These are phyloP conservation scores for Carex pumila DNA, from an alignment of 176 grass and related monocot genomes.

Conservation along the genomic window DNA sequence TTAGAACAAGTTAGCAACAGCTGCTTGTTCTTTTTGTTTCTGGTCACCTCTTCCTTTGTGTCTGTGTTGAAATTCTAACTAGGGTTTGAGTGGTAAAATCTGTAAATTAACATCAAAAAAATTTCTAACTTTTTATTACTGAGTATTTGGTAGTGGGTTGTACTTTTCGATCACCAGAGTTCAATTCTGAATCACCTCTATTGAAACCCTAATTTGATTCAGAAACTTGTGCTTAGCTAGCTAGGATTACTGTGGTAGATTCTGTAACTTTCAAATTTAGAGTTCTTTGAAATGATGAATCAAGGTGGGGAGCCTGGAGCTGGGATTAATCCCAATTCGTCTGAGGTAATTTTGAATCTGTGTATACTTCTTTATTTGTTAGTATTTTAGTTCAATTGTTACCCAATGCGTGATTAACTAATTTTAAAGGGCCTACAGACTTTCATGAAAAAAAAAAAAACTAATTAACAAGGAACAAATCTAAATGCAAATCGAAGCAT, in stretches of 20 bases:
- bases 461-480: not conserved
- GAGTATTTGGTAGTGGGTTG: too few relatives aligned
- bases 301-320: conserved; percentile 34
- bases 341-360: conserved; percentile 45
- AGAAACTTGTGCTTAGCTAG: not conserved
- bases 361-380: not conserved
- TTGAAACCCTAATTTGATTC: conserved; percentile 1
- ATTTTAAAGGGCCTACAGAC: not conserved
- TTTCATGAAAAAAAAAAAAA: not conserved
- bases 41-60: too few relatives aligned
- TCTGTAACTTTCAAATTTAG: not conserved
- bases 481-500: not conserved
- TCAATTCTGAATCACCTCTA: not conserved
- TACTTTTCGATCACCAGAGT: too few relatives aligned
- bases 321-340: conserved; percentile 26
- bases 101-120: too few relatives aligned
- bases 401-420: not conserved
- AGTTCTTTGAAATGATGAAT: conserved; percentile 39
- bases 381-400: not conserved
- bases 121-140: too few relatives aligned
- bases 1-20: too few relatives aligned
- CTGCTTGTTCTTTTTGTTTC: too few relatives aligned
- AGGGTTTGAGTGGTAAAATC: too few relatives aligned
- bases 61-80: too few relatives aligned
- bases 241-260: not conserved